Base-by-base conservation (phyloP, 23 red algal genomes). In the Chondrus crispus region DNA sequence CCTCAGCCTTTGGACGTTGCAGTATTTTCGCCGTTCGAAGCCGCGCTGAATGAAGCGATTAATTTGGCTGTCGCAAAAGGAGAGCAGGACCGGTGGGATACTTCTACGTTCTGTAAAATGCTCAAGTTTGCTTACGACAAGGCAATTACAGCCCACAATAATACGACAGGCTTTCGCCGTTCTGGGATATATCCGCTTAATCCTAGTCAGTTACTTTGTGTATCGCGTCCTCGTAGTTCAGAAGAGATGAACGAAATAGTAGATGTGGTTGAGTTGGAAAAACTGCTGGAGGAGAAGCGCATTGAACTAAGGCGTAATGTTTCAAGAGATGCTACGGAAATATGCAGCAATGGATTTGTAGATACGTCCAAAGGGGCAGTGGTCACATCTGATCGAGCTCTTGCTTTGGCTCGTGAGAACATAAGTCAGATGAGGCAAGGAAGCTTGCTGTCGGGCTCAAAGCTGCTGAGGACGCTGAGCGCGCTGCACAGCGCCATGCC, bases 1-100 rank as follows among this genome's bases (percentile, higher is more conserved):
- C 76, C 68, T 3, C 86, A 90, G 71, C 86, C 86, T 29, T 55
- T 90, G 29, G 86, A 90, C 44, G 12, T 77, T 29, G 46, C 20
- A 30, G 46, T 90, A 26, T 60, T 90, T 42, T 36, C 36, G 8
- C 41, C 82, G 5, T 14, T 86, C 11, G 69, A 86, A 32, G 16
- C 45, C 16, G 43, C 46, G 30, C 40, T 35, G 18, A 39, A 49
- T 28, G 19, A 20, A 8, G 28, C 68, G 22, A 39, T 85, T 5
- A 32, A n/a, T 5, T 29, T 20, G 13, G 54, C 68, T 13, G 68
- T 33, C 16, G 30, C 18, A 26, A 73, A 14, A 16, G 30, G 68
- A 14, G n/a, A 29, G 14, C 13, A 33, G 14, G 13, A 37, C 14
- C n/a, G 13, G 68, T 26, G 12, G 13, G 68, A 37, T 37, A 13